These are phyloP conservation scores for Coemansia sp. DNA, from an alignment of 192 early-diverging fungal species.

Conservation along the genomic window DNA sequence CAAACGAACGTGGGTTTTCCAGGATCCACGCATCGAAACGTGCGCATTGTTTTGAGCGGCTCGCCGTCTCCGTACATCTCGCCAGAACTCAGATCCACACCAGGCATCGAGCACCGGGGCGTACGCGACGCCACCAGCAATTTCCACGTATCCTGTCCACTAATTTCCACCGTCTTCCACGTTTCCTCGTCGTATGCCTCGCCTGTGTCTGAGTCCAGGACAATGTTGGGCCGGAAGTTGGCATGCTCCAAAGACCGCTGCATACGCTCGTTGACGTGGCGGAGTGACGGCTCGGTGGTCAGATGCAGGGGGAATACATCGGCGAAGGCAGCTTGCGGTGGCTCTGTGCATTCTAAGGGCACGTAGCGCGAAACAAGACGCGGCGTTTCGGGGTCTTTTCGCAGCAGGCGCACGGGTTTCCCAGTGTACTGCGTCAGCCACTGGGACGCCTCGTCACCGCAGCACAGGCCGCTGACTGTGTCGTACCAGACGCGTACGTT, in stretches of 20 bases:
- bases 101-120: slow-evolving; percentile 63
- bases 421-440: slow-evolving; percentile 37
- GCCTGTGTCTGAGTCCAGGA: slow-evolving; percentile 39
- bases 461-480: slow-evolving; percentile 29
- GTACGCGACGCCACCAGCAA: slow-evolving; percentile 58
- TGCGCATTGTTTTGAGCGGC: slow-evolving; percentile 56
- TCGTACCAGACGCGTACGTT: slow-evolving; percentile 44
- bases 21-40: slow-evolving; percentile 51
- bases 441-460: slow-evolving; percentile 13
- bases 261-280: slow-evolving; percentile 61
- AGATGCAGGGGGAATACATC: slow-evolving; percentile 76
- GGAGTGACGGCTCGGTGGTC: slow-evolving; percentile 56
- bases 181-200: slow-evolving; percentile 70
- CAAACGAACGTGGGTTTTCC: slow-evolving; percentile 28
- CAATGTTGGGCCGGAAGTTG: slow-evolving; percentile 80
- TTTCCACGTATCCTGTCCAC: slow-evolving; percentile 12
- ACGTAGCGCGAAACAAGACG: slow-evolving; percentile 40
- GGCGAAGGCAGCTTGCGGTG: slow-evolving; percentile 68
- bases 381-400: slow-evolving; percentile 19
- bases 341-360: slow-evolving; percentile 14
- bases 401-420: slow-evolving; percentile 30
- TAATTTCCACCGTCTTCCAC: slow-evolving; percentile 59
- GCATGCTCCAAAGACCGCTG: slow-evolving; percentile 42
- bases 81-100: slow-evolving; percentile 55
- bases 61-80: slow-evolving; percentile 47